Base-by-base conservation (phyloP, 495 filamentous ascomycete species). In the Neurospora intermedia region DNA sequence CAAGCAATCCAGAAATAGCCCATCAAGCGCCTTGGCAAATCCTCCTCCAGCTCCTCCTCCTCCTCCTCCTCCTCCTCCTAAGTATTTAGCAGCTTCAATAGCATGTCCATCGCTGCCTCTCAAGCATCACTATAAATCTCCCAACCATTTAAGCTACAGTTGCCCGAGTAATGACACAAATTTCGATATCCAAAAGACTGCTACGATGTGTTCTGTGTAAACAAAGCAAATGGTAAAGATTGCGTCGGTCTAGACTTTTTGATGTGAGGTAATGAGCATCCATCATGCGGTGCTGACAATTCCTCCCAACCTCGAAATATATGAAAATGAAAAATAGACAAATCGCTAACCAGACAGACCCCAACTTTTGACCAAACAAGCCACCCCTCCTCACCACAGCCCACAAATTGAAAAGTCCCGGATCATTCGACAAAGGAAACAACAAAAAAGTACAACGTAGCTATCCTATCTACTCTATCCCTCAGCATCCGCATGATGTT, bases 401-500 rank as follows among this genome's bases (percentile, higher is more conserved):
- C 8, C 54, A 4, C 27, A 27, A 6, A 27, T 27, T 11, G 16
- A 10, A 20, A 46, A 4, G 0, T 4, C 43, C 43, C 43, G 2
- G 3, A 20, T 46, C 18, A 10, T 46, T 48, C 13, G 20, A 54
- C 46, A 54, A 27, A 27, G 10, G 46, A 54, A 46, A 46, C 7
- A 0, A 46, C 8, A 46, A 62, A 35, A 35, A 18, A 27, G 27
- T 18, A 62, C 13, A 62, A 62, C 6, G 27, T 62, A 62, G 43
- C 54, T 38, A 38, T 38, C 46, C n/a, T 48, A 69, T n/a, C n/a
- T 9, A 2, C 35, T 3, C 6, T 40, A 20, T 41, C 66, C 72
- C 15, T 76, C 74, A 6, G 69, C 71, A 71, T 77, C 76, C 38
- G 74, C 74, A 39, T 76, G 40, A 40, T 76, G 72, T 10, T 27